Evolutionary conservation across 2,329 filamentous ascomycete species (phyloP).

Genomic region (Ambrosiella xylebori): DNA sequence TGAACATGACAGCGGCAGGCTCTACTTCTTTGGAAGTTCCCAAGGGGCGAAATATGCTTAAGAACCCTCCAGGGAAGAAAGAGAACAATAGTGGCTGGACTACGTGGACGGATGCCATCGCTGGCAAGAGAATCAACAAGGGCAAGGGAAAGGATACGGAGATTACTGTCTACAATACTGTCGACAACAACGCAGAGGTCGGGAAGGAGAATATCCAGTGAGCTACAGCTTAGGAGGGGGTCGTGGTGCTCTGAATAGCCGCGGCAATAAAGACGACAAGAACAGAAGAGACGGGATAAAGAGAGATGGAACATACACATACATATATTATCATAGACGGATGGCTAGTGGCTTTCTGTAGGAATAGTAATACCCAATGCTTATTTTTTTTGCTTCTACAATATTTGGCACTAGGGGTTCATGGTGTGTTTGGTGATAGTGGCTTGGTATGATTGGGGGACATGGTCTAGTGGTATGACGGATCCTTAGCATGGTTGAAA

Average conservation of each 20-base stretch:
- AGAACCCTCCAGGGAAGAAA: not conserved
- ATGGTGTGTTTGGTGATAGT: too few relatives aligned
- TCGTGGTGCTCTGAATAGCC: too few relatives aligned
- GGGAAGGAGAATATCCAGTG: not conserved
- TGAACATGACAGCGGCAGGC: not conserved
- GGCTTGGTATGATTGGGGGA: not conserved
- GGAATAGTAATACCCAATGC: too few relatives aligned
- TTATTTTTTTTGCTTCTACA: too few relatives aligned
- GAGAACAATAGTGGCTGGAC: conserved; percentile 20
- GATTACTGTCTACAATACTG: not conserved
- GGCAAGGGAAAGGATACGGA: not conserved
- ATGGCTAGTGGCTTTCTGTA: too few relatives aligned
- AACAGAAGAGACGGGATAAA: too few relatives aligned
- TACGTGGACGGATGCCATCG: conserved; percentile 39
- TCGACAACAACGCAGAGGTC: not conserved
- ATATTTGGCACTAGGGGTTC: too few relatives aligned
- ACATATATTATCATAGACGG: too few relatives aligned
- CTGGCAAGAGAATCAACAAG: conserved; percentile 22
- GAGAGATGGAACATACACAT: too few relatives aligned
- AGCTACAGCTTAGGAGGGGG: not conserved
- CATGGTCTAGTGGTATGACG: conserved; percentile 12
- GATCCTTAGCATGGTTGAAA: conserved; percentile 8
- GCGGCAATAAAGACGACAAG: too few relatives aligned
- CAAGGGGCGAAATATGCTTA: not conserved
- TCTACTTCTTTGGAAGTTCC: conserved; percentile 1